Base-by-base conservation (phyloP, 805 yeast species). In the Yarrowia alimentaria region DNA sequence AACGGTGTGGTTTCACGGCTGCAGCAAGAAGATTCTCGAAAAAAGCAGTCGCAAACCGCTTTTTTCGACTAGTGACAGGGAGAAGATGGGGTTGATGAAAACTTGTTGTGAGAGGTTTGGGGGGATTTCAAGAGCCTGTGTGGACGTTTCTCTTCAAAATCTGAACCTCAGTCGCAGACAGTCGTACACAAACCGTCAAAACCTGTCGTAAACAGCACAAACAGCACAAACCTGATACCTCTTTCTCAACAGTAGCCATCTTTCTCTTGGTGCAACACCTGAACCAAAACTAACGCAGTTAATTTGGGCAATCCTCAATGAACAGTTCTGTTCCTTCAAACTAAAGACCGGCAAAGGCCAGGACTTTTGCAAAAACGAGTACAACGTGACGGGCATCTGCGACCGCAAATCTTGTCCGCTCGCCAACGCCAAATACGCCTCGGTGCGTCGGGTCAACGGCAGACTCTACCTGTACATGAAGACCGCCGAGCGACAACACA, bases 401-500 rank as follows among this genome's bases (percentile, higher is more conserved):
- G 79, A 82, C 51, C 80, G 99, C 62, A 89, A 83, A 65, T 85
- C 97, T 5, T 93, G 99, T 66, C 99, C 99, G 1, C 72, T 93
- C 55, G 99, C 99, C 19, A 93, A 67, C 51, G 57, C 70, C n/a
- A 64, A 60, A 51, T 67, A 67, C 48, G 69, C 70, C 22, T 65
- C 70, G 1, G 69, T 67, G 14, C 58, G 68, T 30, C 57, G 51
- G 52, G 61, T 67, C 16, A 62, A 66, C 40, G 70, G 70, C 21
- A 55, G 61, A 40, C 58, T 65, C 28, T 66, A 64, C 37, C 55
- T 67, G 5, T 93, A 93, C 69, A 93, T 93, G 88, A 93, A 93
- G 67, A 93, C 98, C 1, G 95, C 94, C 1, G 99, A 93, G 71
- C 81, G 99, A 70, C 94, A 95, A 16, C 98, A 93, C 65, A 85